phyloP scores from a whole-genome alignment of 2,329 filamentous ascomycete genomes.

The Byssothecium circinans region DNA sequence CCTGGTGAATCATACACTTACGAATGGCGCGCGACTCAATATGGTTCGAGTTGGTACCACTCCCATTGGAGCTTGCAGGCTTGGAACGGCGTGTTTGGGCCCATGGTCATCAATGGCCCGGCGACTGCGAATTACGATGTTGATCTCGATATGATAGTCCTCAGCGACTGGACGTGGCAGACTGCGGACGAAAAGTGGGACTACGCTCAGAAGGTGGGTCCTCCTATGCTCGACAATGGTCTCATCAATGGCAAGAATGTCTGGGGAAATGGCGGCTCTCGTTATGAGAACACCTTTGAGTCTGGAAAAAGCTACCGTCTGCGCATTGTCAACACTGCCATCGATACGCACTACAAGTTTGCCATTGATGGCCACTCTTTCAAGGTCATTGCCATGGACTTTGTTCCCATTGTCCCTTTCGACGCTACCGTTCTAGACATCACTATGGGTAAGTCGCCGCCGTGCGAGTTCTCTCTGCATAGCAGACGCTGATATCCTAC shows the following conservation, averaged over 20 bases:
- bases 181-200: constrained; percentile 21
- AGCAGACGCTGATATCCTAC: neutral
- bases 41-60: constrained; percentile 63
- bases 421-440: constrained; percentile 31
- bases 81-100: constrained; percentile 30
- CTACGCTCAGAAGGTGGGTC: constrained; percentile 21
- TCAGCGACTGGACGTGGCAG: constrained; percentile 37
- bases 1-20: constrained; percentile 38
- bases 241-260: constrained; percentile 28
- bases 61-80: constrained; percentile 61
- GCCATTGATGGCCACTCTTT: constrained; percentile 43
- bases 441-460: constrained; percentile 16
- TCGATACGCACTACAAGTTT: constrained; percentile 44
- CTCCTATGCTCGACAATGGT: constrained; percentile 16
- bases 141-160: constrained; percentile 37
- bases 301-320: constrained; percentile 42
- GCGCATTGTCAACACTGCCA: constrained; percentile 42
- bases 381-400: constrained; percentile 43
- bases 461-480: neutral
- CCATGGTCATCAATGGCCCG: constrained; percentile 46
- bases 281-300: constrained; percentile 23
- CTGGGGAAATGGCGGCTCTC: constrained; percentile 18
- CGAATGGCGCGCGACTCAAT: constrained; percentile 56
- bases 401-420: constrained; percentile 45
- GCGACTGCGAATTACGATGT: constrained; percentile 43